Conservation (phyloP, 2,329 filamentous ascomycete species). For the Sphaerulina musiva region DNA sequence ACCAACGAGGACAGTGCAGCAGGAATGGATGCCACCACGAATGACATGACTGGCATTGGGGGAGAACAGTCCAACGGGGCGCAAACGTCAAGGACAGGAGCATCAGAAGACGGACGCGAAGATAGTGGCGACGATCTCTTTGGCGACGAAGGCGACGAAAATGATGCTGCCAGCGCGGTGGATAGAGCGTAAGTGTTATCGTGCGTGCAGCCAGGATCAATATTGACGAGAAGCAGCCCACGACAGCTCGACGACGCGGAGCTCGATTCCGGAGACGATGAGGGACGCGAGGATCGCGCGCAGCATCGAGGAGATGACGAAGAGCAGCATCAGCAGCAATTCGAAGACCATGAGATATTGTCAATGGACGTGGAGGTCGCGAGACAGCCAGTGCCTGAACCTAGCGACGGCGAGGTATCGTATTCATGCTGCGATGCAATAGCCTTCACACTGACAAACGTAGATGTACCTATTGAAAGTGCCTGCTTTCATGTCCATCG, state of each 20-base stretch:
- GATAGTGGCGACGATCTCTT: constrained; percentile 42
- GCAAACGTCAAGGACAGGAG: constrained; percentile 18
- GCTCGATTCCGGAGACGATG: constrained; percentile 56
- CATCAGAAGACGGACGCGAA: constrained; percentile 29
- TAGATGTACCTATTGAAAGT: constrained; percentile 65
- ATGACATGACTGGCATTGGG: constrained; percentile 14
- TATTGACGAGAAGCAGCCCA: constrained; percentile 11
- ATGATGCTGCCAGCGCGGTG: constrained; percentile 19
- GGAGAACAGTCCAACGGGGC: constrained; percentile 23
- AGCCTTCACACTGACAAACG: not conserved
- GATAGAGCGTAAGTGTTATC: constrained; percentile 24
- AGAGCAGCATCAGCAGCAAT: constrained; percentile 43
- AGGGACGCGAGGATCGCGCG: constrained; percentile 57
- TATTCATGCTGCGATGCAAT: not conserved
- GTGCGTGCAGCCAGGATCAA: not conserved
- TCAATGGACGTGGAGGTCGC: constrained; percentile 59
- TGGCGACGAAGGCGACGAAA: constrained; percentile 39
- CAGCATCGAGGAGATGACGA: constrained; percentile 31
- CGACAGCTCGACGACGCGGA: constrained; percentile 54
- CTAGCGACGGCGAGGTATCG: constrained; percentile 61
- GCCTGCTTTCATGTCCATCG: constrained; percentile 64
- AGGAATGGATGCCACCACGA: constrained; percentile 5
- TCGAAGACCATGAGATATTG: constrained; percentile 41
- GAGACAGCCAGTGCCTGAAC: constrained; percentile 63
- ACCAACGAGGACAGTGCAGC: constrained; percentile 19